phyloP scores from a whole-genome alignment of 169 alveolate genomes.

The Plasmodium malariae region DNA sequence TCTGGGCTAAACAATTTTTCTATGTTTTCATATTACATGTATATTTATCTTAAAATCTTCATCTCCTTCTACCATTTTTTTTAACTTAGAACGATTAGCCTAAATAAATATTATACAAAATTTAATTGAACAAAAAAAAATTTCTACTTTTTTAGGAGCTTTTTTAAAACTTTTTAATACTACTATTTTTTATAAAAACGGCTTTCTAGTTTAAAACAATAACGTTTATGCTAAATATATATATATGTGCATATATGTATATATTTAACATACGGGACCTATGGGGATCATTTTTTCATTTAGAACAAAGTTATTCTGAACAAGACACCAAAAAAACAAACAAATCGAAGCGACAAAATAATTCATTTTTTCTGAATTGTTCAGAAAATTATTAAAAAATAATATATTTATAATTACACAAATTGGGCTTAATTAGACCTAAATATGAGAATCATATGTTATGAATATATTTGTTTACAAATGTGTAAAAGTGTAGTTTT shows the following conservation, averaged over 20 bases:
- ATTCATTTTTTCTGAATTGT: constrained; percentile 34
- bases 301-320: constrained; percentile 58
- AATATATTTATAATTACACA: neutral
- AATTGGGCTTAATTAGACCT: neutral
- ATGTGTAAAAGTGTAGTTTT: too few species aligned
- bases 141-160: neutral
- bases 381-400: constrained; percentile 7
- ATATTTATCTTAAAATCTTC: constrained; percentile 74
- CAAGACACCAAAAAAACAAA: constrained; percentile 46
- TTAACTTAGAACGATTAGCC: constrained; percentile 73
- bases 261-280: constrained; percentile 54
- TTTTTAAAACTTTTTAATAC: neutral
- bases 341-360: constrained; percentile 34
- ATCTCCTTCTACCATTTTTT: constrained; percentile 68
- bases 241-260: neutral
- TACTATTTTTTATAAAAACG: neutral
- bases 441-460: neutral
- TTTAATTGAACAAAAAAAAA: constrained; percentile 13
- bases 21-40: constrained; percentile 50
- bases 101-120: neutral
- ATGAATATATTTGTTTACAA: constrained; percentile 14
- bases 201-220: constrained; percentile 9
- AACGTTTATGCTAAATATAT: too few species aligned
- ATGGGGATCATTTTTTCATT: constrained; percentile 75
- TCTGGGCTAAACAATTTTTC: neutral